phyloP scores from a whole-genome alignment of 352 stramenopile species.

The Phytophthora sp. region DNA sequence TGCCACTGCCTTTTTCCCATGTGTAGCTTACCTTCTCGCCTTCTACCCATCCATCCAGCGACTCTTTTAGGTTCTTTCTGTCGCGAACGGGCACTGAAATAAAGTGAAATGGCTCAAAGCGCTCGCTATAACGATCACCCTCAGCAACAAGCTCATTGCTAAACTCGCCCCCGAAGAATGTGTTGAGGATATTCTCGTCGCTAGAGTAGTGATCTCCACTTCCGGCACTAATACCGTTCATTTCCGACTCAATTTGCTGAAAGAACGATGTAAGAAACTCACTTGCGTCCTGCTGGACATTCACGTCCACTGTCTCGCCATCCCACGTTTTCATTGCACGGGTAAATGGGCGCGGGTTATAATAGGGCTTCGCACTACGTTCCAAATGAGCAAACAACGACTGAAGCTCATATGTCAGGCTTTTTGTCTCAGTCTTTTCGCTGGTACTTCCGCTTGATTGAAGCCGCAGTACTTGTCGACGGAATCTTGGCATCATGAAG shows the following conservation, averaged over 20 bases:
- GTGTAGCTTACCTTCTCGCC: slow-evolving; percentile 92
- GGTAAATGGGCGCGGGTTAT: slow-evolving; percentile 83
- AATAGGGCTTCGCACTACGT: slow-evolving; percentile 85
- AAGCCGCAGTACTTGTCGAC: slow-evolving; percentile 83
- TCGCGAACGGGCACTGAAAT: slow-evolving; percentile 91
- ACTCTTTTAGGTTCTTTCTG: slow-evolving; percentile 85
- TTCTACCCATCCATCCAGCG: slow-evolving; percentile 87
- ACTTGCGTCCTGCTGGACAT: slow-evolving; percentile 92
- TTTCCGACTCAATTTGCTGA: slow-evolving; percentile 91
- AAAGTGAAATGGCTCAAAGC: slow-evolving; percentile 91
- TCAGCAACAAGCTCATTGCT: slow-evolving; percentile 93
- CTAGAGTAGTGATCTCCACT: slow-evolving; percentile 32
- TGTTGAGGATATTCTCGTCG: slow-evolving; percentile 86
- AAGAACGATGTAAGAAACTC: slow-evolving; percentile 95
- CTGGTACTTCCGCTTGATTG: slow-evolving; percentile 26
- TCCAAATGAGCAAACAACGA: slow-evolving; percentile 91
- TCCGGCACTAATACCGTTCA: slow-evolving; percentile 72
- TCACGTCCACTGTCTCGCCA: slow-evolving; percentile 88
- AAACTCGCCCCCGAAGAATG: slow-evolving; percentile 91
- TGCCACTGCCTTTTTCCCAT: slow-evolving; percentile 66
- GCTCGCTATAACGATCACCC: slow-evolving; percentile 85
- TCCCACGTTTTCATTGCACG: slow-evolving; percentile 89
- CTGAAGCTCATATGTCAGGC: slow-evolving; percentile 88
- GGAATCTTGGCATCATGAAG: slow-evolving; percentile 94
- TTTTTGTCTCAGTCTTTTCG: slow-evolving; percentile 27